A percentile compares a stretch with the other conserved stretches of the same genome.
These are phyloP conservation scores for Penstemon newberryi DNA, from an alignment of 257 asterid genomes.

Conservation along the genomic window DNA sequence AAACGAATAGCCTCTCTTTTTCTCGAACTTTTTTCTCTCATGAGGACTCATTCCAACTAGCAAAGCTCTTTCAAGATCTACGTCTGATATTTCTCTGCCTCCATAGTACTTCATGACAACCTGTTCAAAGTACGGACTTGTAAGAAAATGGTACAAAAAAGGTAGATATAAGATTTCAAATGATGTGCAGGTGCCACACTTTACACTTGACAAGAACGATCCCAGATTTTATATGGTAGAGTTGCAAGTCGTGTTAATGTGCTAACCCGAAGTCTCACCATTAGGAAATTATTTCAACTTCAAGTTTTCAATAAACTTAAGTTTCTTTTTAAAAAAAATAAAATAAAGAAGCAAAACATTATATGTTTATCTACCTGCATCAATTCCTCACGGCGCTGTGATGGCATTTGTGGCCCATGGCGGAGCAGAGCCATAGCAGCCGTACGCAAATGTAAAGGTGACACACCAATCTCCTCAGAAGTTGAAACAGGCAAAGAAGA, in stretches of 20 bases:
- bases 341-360: too few relatives aligned
- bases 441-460: slow-evolving; percentile 86
- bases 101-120: slow-evolving; percentile 77
- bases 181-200: not conserved
- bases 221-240: not conserved
- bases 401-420: slow-evolving; percentile 87
- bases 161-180: not conserved
- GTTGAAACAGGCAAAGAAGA: slow-evolving; percentile 36
- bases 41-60: slow-evolving; percentile 87
- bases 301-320: too few relatives aligned
- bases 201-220: not conserved
- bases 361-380: slow-evolving; percentile 48
- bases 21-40: slow-evolving; percentile 72
- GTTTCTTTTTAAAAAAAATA: too few relatives aligned
- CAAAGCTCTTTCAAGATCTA: slow-evolving; percentile 85
- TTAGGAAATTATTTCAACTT: too few relatives aligned
- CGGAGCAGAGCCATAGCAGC: slow-evolving; percentile 96
- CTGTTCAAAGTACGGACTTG: slow-evolving; percentile 34
- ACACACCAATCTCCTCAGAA: slow-evolving; percentile 68
- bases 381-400: slow-evolving; percentile 79
- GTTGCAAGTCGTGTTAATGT: too few relatives aligned
- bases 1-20: slow-evolving; percentile 53
- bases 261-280: too few relatives aligned
- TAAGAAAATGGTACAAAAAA: too few relatives aligned
- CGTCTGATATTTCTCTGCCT: slow-evolving; percentile 74